These are phyloP conservation scores for Penicillium maclennaniae DNA, from an alignment of 495 filamentous ascomycete species.

Conservation along the genomic window DNA sequence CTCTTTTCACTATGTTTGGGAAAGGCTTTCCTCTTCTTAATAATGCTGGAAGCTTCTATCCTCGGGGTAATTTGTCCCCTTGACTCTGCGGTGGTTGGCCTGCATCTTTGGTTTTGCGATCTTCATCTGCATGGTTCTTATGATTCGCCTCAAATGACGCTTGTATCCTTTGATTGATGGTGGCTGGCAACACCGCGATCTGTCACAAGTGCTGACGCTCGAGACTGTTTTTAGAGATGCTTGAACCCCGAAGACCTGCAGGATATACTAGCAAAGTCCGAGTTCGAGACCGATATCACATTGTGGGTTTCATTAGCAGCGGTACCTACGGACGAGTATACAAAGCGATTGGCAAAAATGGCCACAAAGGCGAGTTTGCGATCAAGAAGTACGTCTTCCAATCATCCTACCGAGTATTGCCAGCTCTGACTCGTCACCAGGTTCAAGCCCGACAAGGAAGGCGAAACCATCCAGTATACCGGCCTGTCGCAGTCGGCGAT, in stretches of 20 bases:
- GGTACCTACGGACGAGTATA: slow-evolving; percentile 99
- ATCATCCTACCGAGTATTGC: slow-evolving; percentile 9
- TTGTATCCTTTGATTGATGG: slow-evolving; percentile 17
- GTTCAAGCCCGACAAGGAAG: slow-evolving; percentile 99
- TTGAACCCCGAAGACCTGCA: slow-evolving; percentile 42
- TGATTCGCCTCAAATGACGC: slow-evolving; percentile 15
- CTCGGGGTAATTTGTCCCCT: slow-evolving; percentile 45
- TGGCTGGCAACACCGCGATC: slow-evolving; percentile 7
- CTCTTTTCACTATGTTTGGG: slow-evolving; percentile 40
- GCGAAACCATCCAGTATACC: slow-evolving; percentile 88
- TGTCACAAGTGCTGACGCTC: background rate
- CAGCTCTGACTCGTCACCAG: slow-evolving; percentile 30
- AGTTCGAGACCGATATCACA: slow-evolving; percentile 86
- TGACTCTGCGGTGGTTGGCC: slow-evolving; percentile 3
- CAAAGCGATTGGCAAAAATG: slow-evolving; percentile 83
- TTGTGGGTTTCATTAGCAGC: slow-evolving; percentile 96
- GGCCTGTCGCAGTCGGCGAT: slow-evolving; percentile 97
- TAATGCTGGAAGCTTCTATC: slow-evolving; percentile 43
- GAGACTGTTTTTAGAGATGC: slow-evolving; percentile 22
- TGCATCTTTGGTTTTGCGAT: slow-evolving; percentile 12
- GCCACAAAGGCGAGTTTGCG: slow-evolving; percentile 73
- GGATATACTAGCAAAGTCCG: slow-evolving; percentile 82
- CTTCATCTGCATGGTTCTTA: slow-evolving; percentile 13
- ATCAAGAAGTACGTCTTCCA: slow-evolving; percentile 72
- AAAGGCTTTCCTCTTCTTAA: slow-evolving; percentile 42